Conservation (phyloP, 768 basidiomycete genomes). For the Mycena floridula region DNA sequence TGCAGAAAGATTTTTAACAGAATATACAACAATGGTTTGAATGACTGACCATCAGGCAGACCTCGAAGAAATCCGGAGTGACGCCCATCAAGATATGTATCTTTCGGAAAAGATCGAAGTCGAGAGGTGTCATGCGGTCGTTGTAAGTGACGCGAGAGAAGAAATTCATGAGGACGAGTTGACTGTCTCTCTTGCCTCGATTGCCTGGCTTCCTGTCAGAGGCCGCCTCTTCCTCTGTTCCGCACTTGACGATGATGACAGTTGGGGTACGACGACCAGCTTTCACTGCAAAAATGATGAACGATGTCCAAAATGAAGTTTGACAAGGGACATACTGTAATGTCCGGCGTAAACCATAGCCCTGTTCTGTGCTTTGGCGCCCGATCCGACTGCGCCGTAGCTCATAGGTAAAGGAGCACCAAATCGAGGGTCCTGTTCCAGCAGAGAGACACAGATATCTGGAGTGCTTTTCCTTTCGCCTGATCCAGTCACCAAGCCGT, state of each 20-base stretch:
- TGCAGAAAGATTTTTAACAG: no score
- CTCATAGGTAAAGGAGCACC: constrained; percentile 95
- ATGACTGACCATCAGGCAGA: constrained; percentile 83
- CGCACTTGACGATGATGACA: constrained; percentile 93
- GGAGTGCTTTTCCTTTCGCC: constrained; percentile 96
- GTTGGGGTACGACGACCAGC: constrained; percentile 91
- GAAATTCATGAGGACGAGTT: constrained; percentile 99
- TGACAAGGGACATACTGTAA: constrained; percentile 77
- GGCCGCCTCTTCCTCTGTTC: constrained; percentile 77
- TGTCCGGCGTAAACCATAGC: constrained; percentile 99
- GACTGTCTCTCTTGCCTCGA: constrained; percentile 96
- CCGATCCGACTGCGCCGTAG: constrained; percentile 86
- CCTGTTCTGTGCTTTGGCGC: constrained; percentile 84
- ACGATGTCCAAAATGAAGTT: neutral
- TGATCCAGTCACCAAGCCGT: constrained; percentile 97
- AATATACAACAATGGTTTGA: no score
- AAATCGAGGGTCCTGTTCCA: constrained; percentile 93
- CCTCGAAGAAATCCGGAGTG: constrained; percentile 98
- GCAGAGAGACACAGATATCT: constrained; percentile 86
- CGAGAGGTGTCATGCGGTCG: constrained; percentile 95
- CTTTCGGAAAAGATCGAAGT: constrained; percentile 97
- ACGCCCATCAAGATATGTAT: constrained; percentile 97
- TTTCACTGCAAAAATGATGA: constrained; percentile 39
- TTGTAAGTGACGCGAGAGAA: constrained; percentile 99
- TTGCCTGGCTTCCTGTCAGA: constrained; percentile 94